These are phyloP conservation scores for Iris pallida DNA, from an alignment of 116 monocot species.

Conservation along the genomic window DNA sequence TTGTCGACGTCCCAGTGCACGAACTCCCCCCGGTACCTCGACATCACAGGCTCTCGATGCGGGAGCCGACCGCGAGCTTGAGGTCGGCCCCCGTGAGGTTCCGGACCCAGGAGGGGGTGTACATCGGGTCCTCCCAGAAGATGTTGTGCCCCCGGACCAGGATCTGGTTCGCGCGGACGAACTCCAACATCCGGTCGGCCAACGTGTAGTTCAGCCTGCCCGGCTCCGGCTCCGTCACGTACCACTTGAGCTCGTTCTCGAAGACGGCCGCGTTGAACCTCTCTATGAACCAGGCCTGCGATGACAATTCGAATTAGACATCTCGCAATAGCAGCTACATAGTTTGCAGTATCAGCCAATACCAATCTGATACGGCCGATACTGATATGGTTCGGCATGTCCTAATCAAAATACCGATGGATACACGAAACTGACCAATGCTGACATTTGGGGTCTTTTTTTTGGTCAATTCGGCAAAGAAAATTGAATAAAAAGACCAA, in stretches of 20 bases:
- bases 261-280: slow-evolving; percentile 94
- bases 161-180: slow-evolving; percentile 57
- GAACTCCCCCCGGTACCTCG: slow-evolving; percentile 76
- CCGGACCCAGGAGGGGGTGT: slow-evolving; percentile 76
- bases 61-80: slow-evolving; percentile 46
- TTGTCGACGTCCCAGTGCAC: slow-evolving; percentile 97
- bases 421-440: too few species aligned
- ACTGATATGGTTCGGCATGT: too few species aligned
- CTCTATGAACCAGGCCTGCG: slow-evolving; percentile 79
- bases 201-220: slow-evolving; percentile 68
- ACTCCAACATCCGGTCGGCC: slow-evolving; percentile 71
- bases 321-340: too few species aligned
- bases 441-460: too few species aligned
- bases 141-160: slow-evolving; percentile 85
- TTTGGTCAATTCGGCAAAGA: too few species aligned
- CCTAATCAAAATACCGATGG: too few species aligned
- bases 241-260: slow-evolving; percentile 99
- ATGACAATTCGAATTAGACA: too few species aligned
- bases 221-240: slow-evolving; percentile 66
- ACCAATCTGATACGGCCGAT: too few species aligned
- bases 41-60: slow-evolving; percentile 64
- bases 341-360: too few species aligned
- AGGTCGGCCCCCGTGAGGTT: slow-evolving; percentile 59
- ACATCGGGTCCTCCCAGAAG: slow-evolving; percentile 90
- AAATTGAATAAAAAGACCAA: too few species aligned